These are phyloP conservation scores for Mimosa bimucronata DNA, from an alignment of 306 rosid species.

Conservation along the genomic window DNA sequence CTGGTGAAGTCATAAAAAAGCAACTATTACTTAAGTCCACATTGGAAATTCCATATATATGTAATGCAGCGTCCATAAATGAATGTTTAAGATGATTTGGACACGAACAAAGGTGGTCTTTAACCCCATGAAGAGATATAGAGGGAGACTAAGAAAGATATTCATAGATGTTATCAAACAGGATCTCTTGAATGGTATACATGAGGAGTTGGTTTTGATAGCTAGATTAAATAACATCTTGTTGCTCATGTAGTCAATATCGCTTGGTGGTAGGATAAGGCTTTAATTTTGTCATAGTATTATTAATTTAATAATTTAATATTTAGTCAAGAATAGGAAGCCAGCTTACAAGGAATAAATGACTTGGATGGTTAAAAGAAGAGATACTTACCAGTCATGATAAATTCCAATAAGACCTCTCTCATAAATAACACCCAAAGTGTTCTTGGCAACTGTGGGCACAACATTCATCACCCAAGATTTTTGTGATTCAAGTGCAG, in stretches of 20 bases:
- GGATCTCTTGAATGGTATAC: neutral
- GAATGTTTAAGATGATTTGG: neutral
- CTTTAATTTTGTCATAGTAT: neutral
- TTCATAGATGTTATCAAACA: too few relatives aligned
- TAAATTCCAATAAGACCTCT: conserved; percentile 95
- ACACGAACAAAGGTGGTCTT: neutral
- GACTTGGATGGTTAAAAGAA: conserved; percentile 4
- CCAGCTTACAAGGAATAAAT: conserved; percentile 29
- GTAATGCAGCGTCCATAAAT: neutral
- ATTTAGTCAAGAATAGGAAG: neutral
- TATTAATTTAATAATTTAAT: conserved; percentile 17
- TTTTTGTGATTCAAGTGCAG: conserved; percentile 77
- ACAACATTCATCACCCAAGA: conserved; percentile 99
- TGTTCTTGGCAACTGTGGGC: conserved; percentile 77
- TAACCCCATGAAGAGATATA: neutral
- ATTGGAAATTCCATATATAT: neutral
- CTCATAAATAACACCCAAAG: conserved; percentile 85
- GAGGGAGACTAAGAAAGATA: neutral
- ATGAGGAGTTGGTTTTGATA: neutral
- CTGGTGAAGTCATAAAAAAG: conserved; percentile 1
- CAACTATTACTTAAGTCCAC: conserved; percentile 13
- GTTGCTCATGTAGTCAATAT: too few relatives aligned
- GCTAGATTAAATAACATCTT: too few relatives aligned
- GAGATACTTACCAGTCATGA: conserved; percentile 82
- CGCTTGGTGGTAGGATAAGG: too few relatives aligned